These are phyloP conservation scores for Lachnellula hyalina DNA, from an alignment of 2,329 filamentous ascomycete genomes.

Conservation along the genomic window DNA sequence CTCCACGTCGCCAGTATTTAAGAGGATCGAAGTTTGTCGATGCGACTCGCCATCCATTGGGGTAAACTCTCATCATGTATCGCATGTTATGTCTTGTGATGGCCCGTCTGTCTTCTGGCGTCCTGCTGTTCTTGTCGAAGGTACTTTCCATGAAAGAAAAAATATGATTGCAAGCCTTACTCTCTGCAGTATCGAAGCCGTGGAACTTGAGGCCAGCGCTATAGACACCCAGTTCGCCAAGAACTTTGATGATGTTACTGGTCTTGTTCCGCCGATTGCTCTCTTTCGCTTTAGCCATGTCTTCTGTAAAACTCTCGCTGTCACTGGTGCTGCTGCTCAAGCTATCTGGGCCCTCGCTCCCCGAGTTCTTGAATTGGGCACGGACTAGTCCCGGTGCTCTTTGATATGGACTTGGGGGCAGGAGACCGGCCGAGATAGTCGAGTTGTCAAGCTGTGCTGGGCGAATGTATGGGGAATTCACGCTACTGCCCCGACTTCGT, in stretches of 20 bases:
- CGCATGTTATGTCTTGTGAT: slow-evolving; percentile 88
- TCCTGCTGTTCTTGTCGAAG: slow-evolving; percentile 75
- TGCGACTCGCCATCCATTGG: slow-evolving; percentile 71
- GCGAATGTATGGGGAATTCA: slow-evolving; percentile 70
- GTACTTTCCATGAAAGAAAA: slow-evolving; percentile 90
- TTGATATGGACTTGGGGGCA: slow-evolving; percentile 46
- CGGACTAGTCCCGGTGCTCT: slow-evolving; percentile 16
- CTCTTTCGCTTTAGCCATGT: slow-evolving; percentile 41
- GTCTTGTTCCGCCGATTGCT: slow-evolving; percentile 58
- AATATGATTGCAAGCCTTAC: slow-evolving; percentile 87
- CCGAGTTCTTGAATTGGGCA: slow-evolving; percentile 20
- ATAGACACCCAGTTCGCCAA: slow-evolving; percentile 82
- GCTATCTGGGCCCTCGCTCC: slow-evolving; percentile 38
- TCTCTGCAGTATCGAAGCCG: slow-evolving; percentile 71
- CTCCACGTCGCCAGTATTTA: slow-evolving; percentile 88
- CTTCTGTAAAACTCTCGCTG: slow-evolving; percentile 63
- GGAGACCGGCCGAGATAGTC: slow-evolving; percentile 45
- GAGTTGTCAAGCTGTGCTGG: slow-evolving; percentile 56
- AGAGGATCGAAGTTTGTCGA: slow-evolving; percentile 95
- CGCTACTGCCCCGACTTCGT: slow-evolving; percentile 59
- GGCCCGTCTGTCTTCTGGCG: slow-evolving; percentile 67
- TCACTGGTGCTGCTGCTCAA: slow-evolving; percentile 67
- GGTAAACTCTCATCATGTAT: slow-evolving; percentile 91
- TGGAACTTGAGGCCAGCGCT: slow-evolving; percentile 73
- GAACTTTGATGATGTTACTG: slow-evolving; percentile 79